These are phyloP conservation scores for Cyanodermella asteris DNA, from an alignment of 2,329 filamentous ascomycete species.

Conservation along the genomic window DNA sequence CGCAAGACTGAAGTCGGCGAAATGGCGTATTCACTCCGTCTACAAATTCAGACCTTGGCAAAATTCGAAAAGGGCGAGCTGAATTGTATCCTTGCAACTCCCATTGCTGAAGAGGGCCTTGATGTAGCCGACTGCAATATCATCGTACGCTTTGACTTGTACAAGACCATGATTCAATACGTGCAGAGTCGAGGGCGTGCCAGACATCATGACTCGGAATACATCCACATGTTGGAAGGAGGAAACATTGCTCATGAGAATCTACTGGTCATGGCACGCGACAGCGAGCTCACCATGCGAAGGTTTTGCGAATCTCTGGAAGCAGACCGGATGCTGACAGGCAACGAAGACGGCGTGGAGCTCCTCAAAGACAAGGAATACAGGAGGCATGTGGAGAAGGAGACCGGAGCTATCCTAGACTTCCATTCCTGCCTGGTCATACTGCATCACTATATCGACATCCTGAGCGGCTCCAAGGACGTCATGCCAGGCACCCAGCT, in stretches of 20 bases:
- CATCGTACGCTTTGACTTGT: slow-evolving; percentile 64
- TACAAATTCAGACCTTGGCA: slow-evolving; percentile 52
- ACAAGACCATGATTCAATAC: slow-evolving; percentile 78
- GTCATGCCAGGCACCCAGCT: slow-evolving; percentile 15
- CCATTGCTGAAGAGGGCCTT: slow-evolving; percentile 43
- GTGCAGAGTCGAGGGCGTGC: slow-evolving; percentile 82
- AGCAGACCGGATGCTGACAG: slow-evolving; percentile 46
- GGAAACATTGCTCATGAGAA: slow-evolving; percentile 40
- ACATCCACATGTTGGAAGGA: slow-evolving; percentile 62
- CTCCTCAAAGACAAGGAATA: slow-evolving; percentile 29
- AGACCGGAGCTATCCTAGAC: slow-evolving; percentile 57
- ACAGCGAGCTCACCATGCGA: slow-evolving; percentile 40
- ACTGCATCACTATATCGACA: slow-evolving; percentile 49
- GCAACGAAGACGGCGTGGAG: slow-evolving; percentile 35
- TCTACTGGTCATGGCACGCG: slow-evolving; percentile 37
- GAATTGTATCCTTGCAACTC: slow-evolving; percentile 39
- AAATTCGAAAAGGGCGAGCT: slow-evolving; percentile 37
- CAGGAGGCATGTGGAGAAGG: slow-evolving; percentile 36
- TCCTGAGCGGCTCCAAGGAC: slow-evolving; percentile 20
- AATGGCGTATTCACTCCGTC: slow-evolving; percentile 42
- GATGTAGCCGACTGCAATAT: slow-evolving; percentile 46
- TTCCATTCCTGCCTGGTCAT: slow-evolving; percentile 52
- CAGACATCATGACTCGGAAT: slow-evolving; percentile 53
- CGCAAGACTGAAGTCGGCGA: slow-evolving; percentile 30
- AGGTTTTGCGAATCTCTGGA: slow-evolving; percentile 56